Percentiles rank a stretch among this genome's conserved stretches.
phyloP scores from a whole-genome alignment of 2,329 filamentous ascomycete genomes.

The Stachybotrys elegans region DNA sequence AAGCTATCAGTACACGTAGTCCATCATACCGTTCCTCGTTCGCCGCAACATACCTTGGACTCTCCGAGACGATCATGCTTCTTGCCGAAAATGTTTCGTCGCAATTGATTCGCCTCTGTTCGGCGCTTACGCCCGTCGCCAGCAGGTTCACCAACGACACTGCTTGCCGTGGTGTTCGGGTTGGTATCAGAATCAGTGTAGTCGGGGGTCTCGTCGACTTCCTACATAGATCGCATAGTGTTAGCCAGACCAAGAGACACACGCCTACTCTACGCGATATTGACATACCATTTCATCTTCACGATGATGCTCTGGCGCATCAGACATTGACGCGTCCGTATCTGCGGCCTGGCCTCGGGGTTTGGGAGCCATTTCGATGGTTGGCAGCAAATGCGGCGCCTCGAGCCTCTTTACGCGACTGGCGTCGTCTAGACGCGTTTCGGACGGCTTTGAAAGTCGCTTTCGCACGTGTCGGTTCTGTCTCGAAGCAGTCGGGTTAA shows the following conservation, averaged over 20 bases:
- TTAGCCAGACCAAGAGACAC: slow-evolving; percentile 9
- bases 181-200: slow-evolving; percentile 64
- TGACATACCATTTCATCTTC: slow-evolving; percentile 45
- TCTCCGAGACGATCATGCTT: slow-evolving; percentile 91
- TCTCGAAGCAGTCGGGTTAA: too few species aligned
- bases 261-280: neutral
- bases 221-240: slow-evolving; percentile 26
- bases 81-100: slow-evolving; percentile 88
- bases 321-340: slow-evolving; percentile 59
- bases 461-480: too few species aligned
- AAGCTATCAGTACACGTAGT: too few species aligned
- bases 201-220: slow-evolving; percentile 61
- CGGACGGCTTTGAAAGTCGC: too few species aligned
- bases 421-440: slow-evolving; percentile 40
- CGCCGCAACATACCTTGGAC: slow-evolving; percentile 83
- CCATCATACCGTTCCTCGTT: too few species aligned
- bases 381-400: slow-evolving; percentile 13
- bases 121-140: slow-evolving; percentile 79
- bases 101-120: slow-evolving; percentile 81
- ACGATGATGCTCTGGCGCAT: slow-evolving; percentile 44
- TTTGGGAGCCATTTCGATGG: slow-evolving; percentile 50
- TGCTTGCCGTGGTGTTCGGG: slow-evolving; percentile 71
- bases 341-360: slow-evolving; percentile 49
- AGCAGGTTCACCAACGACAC: slow-evolving; percentile 69
- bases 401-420: slow-evolving; percentile 51